phyloP scores from a whole-genome alignment of 176 grass and related monocot species.

The Aegilops sharonensis region DNA sequence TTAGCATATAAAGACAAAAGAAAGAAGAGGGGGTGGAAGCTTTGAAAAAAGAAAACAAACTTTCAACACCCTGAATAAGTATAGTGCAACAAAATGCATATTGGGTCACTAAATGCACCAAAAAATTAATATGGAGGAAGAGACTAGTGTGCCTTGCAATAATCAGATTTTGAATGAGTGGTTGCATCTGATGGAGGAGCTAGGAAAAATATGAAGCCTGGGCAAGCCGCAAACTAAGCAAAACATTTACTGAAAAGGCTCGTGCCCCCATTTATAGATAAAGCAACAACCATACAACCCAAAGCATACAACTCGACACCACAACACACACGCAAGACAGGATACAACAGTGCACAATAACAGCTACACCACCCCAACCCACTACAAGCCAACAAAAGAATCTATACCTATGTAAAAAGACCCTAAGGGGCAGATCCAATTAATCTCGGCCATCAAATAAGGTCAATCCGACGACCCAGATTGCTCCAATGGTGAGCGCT shows the following conservation, averaged over 20 bases:
- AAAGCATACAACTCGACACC: too few species aligned
- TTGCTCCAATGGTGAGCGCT: too few species aligned
- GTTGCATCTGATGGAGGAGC: not conserved
- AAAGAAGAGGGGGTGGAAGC: not conserved
- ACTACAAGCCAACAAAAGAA: too few species aligned
- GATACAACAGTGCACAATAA: too few species aligned
- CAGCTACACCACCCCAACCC: too few species aligned
- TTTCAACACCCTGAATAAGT: not conserved
- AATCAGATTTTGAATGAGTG: not conserved
- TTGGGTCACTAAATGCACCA: not conserved
- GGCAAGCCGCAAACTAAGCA: not conserved
- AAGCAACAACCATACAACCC: too few species aligned
- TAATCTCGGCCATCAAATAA: too few species aligned
- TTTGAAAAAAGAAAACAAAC: not conserved
- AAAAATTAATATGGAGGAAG: not conserved
- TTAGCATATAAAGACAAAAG: conserved; percentile 26
- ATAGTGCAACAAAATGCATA: conserved; percentile 19
- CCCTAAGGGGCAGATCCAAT: too few species aligned
- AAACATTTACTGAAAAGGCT: not conserved
- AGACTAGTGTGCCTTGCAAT: not conserved
- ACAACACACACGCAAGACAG: too few species aligned
- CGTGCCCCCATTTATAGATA: too few species aligned
- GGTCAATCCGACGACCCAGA: too few species aligned
- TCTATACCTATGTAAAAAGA: too few species aligned
- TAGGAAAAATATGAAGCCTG: not conserved